Base-by-base conservation (phyloP, 1,139 yeast species). In the Meyerozyma athensensis region DNA sequence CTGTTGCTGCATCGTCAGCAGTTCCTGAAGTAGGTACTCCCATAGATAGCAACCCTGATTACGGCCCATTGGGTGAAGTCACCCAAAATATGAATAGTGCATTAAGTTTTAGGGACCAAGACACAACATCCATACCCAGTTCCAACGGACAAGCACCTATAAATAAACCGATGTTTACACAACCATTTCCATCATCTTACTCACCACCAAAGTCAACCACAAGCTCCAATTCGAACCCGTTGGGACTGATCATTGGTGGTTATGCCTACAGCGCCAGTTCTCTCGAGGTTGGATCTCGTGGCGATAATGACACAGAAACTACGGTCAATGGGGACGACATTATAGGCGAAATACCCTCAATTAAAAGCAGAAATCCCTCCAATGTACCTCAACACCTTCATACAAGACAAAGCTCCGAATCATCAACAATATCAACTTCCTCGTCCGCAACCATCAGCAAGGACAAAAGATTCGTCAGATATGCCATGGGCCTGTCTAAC, bases 381-480 rank as follows among this genome's bases (percentile, higher is more conserved):
- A 9, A 19, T 19, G 16, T 8, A 5, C 16, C 37, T 26, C 24
- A 24, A 19, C 22, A 14, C 5, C 24, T 18, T 3, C 76, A 70
- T 43, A 49, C 45, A 19, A 48, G 75, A 34, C 65, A 68, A 26
- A 62, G 61, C 9, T 65, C 72, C 0, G 72, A 59, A 38, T 57
- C 70, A 3, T 62, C 69, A 2, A 59, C 65, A 0, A 47, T 58
- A 1, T 63, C 69, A 2, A 58, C 56, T 31, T 49, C 56, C 2
- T 63, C 71, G 2, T 52, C 59, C 1, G 47, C 59, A 20, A 56
- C 58, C 20, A 55, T 58, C 26, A 55, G 59, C 33, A 65, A 63
- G 39, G 71, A 64, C 42, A 63, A 63, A 49, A 47, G 76, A 32
- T 70, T 69, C 48, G 68, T 66, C 10, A 50, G 72, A 19, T 70